phyloP scores from a whole-genome alignment of 306 rosid genomes.

The Cucurbita moschata region DNA sequence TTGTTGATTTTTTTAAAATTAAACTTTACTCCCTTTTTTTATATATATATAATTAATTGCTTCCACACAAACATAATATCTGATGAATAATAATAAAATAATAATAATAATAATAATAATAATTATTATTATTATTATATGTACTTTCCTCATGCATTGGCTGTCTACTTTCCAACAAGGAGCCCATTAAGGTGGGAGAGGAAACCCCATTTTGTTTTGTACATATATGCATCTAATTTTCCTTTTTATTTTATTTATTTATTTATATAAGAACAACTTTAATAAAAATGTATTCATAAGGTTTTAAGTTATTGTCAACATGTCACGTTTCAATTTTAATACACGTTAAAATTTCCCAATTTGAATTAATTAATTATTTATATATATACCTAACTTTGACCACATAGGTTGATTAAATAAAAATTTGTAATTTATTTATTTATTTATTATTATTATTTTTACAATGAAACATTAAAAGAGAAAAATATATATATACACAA shows the following conservation, averaged over 20 bases:
- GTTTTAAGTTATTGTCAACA: neutral
- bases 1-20: too few relatives aligned
- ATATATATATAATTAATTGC: neutral
- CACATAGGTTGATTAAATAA: neutral
- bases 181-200: slow-evolving; percentile 4
- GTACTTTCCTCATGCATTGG: neutral
- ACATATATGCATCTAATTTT: neutral
- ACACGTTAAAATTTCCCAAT: neutral
- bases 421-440: too few relatives aligned
- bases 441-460: too few relatives aligned
- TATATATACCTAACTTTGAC: neutral
- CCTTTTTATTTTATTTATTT: neutral
- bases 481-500: too few relatives aligned
- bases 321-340: neutral
- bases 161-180: neutral
- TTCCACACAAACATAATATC: neutral
- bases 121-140: neutral
- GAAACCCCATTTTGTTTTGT: neutral
- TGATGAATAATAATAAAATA: neutral
- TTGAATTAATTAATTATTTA: neutral
- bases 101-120: neutral
- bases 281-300: neutral
- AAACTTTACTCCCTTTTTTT: too few relatives aligned
- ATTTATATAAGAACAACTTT: neutral
- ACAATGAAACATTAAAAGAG: too few relatives aligned